phyloP scores from a whole-genome alignment of 1,284 basidiomycete genomes.

The Ganoderma lucidum region DNA sequence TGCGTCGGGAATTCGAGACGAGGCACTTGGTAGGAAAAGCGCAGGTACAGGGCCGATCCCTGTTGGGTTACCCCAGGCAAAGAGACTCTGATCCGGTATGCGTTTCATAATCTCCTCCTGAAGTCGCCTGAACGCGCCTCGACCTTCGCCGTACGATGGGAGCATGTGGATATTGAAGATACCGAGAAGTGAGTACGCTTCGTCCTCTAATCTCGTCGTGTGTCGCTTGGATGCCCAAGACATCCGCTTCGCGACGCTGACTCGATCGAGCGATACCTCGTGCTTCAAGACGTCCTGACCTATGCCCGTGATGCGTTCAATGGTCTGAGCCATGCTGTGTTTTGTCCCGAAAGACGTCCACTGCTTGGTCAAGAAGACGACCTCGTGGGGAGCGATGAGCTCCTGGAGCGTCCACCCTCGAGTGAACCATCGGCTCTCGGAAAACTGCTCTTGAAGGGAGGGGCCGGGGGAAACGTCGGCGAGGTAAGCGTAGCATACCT shows the following conservation, averaged over 20 bases:
- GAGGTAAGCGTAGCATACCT: neutral
- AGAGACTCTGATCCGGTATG: slow-evolving; percentile 4
- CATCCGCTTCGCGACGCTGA: slow-evolving; percentile 3
- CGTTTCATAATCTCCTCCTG: slow-evolving; percentile 4
- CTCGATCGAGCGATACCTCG: neutral
- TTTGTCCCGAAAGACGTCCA: neutral
- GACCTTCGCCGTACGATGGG: neutral
- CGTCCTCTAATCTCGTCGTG: neutral
- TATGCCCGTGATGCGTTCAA: neutral
- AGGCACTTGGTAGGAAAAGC: too few relatives aligned
- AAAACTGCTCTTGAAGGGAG: neutral
- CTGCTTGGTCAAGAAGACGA: neutral
- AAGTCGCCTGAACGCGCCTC: neutral
- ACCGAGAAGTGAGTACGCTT: slow-evolving; percentile 3
- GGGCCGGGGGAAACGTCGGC: neutral
- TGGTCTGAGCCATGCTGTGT: too few relatives aligned
- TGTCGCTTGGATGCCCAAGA: slow-evolving; percentile 5
- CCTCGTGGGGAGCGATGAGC: neutral
- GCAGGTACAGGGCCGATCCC: too few relatives aligned
- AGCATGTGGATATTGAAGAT: slow-evolving; percentile 4
- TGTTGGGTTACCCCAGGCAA: slow-evolving; percentile 1
- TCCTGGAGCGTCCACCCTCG: slow-evolving; percentile 9
- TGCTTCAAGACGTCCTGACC: neutral
- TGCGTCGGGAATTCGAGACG: too few relatives aligned
- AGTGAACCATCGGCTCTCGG: slow-evolving; percentile 1